Percentiles rank a stretch among this genome's conserved stretches.
Evolutionary conservation across 2,329 filamentous ascomycete species (phyloP).

Genomic region (Aspergillus thermomutatus): DNA sequence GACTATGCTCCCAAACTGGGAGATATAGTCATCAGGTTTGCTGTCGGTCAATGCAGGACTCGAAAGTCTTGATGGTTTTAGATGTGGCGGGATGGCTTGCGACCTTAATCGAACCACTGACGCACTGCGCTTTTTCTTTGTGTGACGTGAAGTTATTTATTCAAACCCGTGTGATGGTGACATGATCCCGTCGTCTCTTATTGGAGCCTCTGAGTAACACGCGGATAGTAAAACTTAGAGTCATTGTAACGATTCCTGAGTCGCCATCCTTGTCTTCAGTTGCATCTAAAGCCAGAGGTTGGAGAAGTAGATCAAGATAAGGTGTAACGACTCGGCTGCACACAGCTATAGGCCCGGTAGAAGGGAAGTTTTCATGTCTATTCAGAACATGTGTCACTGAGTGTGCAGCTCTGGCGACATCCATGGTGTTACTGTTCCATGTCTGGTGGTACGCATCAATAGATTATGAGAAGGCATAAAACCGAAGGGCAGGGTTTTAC

Average conservation of each 20-base stretch:
- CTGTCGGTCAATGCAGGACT: not conserved
- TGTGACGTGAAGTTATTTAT: not conserved
- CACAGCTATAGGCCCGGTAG: not conserved
- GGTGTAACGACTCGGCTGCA: not conserved
- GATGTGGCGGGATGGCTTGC: not conserved
- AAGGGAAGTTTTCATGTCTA: not conserved
- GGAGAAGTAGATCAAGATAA: not conserved
- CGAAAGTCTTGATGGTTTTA: not conserved
- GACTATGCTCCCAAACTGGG: not conserved
- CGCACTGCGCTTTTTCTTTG: not conserved
- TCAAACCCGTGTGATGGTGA: not conserved
- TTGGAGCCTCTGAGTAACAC: not conserved
- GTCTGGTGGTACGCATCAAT: not conserved
- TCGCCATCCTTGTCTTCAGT: not conserved
- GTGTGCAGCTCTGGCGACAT: not conserved
- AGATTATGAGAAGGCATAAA: not conserved
- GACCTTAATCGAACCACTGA: not conserved
- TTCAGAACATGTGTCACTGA: not conserved
- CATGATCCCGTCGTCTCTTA: not conserved
- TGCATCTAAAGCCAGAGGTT: not conserved
- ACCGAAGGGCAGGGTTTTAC: not conserved
- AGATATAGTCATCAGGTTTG: not conserved
- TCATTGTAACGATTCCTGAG: not conserved
- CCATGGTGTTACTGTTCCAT: not conserved
- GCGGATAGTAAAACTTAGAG: not conserved